Evolutionary conservation across 345 rosid species (phyloP), one percentile per base, ranked within the genome.

Genomic region (Microthlaspi erraticum): DNA sequence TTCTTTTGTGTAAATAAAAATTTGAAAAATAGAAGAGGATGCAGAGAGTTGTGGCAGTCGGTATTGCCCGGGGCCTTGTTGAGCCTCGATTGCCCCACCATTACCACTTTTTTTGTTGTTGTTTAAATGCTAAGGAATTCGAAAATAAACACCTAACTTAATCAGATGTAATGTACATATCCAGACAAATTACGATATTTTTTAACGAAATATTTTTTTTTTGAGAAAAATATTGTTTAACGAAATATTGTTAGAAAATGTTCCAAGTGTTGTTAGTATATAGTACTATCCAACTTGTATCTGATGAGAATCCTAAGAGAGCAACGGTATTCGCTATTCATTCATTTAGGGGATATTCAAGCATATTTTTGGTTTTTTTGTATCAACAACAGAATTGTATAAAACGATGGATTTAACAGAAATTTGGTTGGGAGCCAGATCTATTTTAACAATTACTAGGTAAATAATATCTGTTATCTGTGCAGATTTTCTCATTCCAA

Each of bases 31-130:
- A 61, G 50, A 34, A 60, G 51, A 52, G 34, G 74, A 61, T 68
- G 81, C 73, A 72, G 77, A 78, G 23, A 80, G 80, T 80, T 78
- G 83, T 82, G 85, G 87, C 85, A 85, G 86, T 79, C 85, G 77
- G 81, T 68, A 81, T 75, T 77, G 68, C 84, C 81, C 78, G 60
- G 87, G 88, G 83, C 83, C 84, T 73, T 60, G 67, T 49, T 68
- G 64, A 60, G 85, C 78, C 79, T 79, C 79, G 77, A 51, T 32
- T 80, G 81, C 76, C 89, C 85, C 88, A 83, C 82, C 77, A 71
- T 66, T 45, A 34, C 64, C 44, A 33, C 45, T 17, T 48, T 62
- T 56, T 13, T 50, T 7, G 12, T 12, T 20, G 32, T 8, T 26
- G 29, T 26, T 34, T 46, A 23, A 7, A 49, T 34, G 32, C 18